Base-by-base conservation (phyloP, 225 moss, liverwort and hornwort species). In the Bryum argenteum region DNA sequence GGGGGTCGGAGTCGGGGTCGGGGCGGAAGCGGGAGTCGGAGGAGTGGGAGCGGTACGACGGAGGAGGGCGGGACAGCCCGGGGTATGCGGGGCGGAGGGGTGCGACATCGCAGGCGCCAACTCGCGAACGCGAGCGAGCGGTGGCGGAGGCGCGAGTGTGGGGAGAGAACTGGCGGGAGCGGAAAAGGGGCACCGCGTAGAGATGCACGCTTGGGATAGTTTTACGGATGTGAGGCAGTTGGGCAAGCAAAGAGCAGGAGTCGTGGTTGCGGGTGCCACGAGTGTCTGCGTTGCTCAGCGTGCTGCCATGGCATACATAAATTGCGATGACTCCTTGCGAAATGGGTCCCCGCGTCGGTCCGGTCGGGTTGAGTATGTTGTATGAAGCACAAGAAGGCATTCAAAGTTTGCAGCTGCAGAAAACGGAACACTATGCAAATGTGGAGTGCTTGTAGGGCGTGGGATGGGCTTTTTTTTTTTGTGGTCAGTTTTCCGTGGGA, bases 161-260 rank as follows among this genome's bases (percentile, higher is more conserved):
- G 97, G 97, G 97, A 6, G 97, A 98, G 81, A 98, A 94, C 70
- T 98, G 94, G 97, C 89, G 97, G 77, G 97, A 98, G 83, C 86
- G 91, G 84, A 98, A 98, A 81, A 77, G 94, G 61, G 92, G 97
- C 47, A 88, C 85, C 18, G 85, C 72, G 12, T 88, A 94, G 81
- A 74, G 68, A 37, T 79, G 6, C 42, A 45, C 62, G 17, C 52
- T 24, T 74, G 77, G 86, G 81, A 38, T 62, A 39, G n/a, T 37
- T 11, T 38, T 33, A 33, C 33, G 33, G 87, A 58, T 56, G 74
- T 58, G 57, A 53, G 59, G 44, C 70, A 20, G 33, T 26, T 40
- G n/a, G 24, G 61, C 40, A 41, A 6, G 33, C 33, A 33, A n/a
- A n/a, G n/a, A 6, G 33, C 33, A 33, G 33, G 62, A 65, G 66